Base-by-base conservation (phyloP, 1,139 yeast genomes). In the Pichia sp. region DNA sequence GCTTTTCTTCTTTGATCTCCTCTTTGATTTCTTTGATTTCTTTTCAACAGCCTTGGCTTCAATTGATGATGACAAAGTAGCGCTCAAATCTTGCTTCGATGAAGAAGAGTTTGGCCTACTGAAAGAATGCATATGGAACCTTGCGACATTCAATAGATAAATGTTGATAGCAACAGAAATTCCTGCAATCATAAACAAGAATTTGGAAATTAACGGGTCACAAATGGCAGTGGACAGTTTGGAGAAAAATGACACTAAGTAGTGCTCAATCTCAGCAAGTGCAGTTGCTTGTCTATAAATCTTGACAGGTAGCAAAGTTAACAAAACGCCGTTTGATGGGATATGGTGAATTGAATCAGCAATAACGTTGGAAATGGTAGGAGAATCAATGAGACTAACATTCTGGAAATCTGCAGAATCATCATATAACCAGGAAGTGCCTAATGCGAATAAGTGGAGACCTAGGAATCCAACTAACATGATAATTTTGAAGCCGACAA, bases 161-260 rank as follows among this genome's bases (percentile, higher is more conserved):
- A 87, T 84, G 67, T 95, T 93, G 58, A 87, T 82, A 21, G 85
- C 82, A 54, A 90, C 79, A 57, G 96, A 87, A 58, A 87, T 72
- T 22, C 86, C 83, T 57, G 91, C 82, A 5, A 83, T 83, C 60
- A 87, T 76, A 44, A 91, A 79, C 49, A 90, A 74, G 58, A 83
- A 80, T 67, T 93, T 91, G 57, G 95, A 83, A 60, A 91, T 80
- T 55, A 89, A 73, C 48, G 85, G 87, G 68, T 91, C 97, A 61
- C 86, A 82, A 55, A 91, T 85, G n/a, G 91, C 88, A 56, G 68
- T 70, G 58, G 90, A 84, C 60, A 90, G 69, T 48, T 75, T 75
- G 49, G 79, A 82, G 52, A 87, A 71, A 26, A 79, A 60, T 16
- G 75, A 70, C 47, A 81, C 68, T 34, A 85, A 62, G 13, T 76